Evolutionary conservation across 2,329 filamentous ascomycete genomes (phyloP), one percentile per base, ranked within the genome.

Genomic region (Botrytis tulipae): DNA sequence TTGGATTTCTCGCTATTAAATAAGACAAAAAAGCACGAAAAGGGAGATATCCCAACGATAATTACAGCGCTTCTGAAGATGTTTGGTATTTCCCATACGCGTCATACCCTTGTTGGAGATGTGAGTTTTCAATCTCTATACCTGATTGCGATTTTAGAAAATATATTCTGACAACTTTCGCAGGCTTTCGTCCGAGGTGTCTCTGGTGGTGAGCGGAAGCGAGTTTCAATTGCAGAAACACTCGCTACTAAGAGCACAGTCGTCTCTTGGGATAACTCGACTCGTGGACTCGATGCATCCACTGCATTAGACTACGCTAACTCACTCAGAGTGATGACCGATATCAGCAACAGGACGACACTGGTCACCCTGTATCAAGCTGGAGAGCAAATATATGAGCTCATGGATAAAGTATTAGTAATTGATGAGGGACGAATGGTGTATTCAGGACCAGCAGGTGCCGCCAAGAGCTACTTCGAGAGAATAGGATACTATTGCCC

Each of bases 391-490:
- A 91, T 92, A 74, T 92, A 92, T 78, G 86, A 90, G 75, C 83
- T 92, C 46, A 93, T 95, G 87, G 93, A 96, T 80, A 95, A 95
- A 82, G 92, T 95, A 3, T 82, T 95, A 69, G 88, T 95, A 32
- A 93, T 95, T 71, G 91, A 95, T 76, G 84, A 88, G 68, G 93
- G 93, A 1, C 88, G 90, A 51, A 89, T 90, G 83, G 86, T 92
- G 48, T 92, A 88, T 80, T 87, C 88, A 79, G 91, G 90, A 2
- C 88, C 88, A 16, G 88, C 89, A 6, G 84, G 84, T 25, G 85
- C 89, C 75, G 91, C 91, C 2, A 87, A 86, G 74, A 83, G 88
- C 75, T 92, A 92, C 80, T 93, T 93, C 78, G 83, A 88, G 72
- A 84, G 89, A 67, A 84, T 92, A 20, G 91, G 91, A 16, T 92